Base-by-base conservation (phyloP, 352 stramenopile species). In the Phytophthora fragariaefolia region DNA sequence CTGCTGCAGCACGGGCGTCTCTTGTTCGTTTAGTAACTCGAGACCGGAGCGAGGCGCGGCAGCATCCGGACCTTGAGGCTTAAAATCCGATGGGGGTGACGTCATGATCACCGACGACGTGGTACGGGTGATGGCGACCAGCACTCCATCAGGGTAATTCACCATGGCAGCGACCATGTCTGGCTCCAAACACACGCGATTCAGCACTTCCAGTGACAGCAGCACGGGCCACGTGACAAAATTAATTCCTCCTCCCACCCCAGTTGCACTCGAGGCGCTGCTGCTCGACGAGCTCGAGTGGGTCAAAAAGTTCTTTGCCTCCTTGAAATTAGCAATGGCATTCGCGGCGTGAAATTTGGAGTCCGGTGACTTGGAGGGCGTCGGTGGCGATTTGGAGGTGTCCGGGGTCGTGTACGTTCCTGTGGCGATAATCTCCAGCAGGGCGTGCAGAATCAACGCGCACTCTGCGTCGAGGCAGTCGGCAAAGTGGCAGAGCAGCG, bases 151-250 rank as follows among this genome's bases (percentile, higher is more conserved):
- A 1, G 71, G 54, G 36, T 89, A 92, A 26, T 70, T 80, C 10
- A 87, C 72, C 56, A 96, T 87, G 6, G 88, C 88, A 17, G 74
- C 79, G 23, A 95, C 69, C 77, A 92, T 92, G 5, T 68, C 73
- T 6, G 81, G 71, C 48, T 96, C 88, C 6, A 85, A 20, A 32
- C 77, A 91, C 45, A 92, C 63, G 23, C 86, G 86, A 55, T 89
- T 92, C 12, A 96, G 63, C 27, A 96, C 88, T 76, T 96, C 88
- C 3, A 96, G 77, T 12, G 86, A 79, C 10, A 96, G 58, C 17
- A 96, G 53, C 10, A 95, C 88, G 2, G 83, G 87, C 88, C 88
- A 96, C 27, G 88, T 94, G 45, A 96, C 88, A 27, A 87, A 96
- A 66, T 82, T 94, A 9, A 85, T 72, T 34, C 67, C 74, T 34